Conservation (phyloP, 2,329 filamentous ascomycete genomes). For the Cladorrhinum sp. region DNA sequence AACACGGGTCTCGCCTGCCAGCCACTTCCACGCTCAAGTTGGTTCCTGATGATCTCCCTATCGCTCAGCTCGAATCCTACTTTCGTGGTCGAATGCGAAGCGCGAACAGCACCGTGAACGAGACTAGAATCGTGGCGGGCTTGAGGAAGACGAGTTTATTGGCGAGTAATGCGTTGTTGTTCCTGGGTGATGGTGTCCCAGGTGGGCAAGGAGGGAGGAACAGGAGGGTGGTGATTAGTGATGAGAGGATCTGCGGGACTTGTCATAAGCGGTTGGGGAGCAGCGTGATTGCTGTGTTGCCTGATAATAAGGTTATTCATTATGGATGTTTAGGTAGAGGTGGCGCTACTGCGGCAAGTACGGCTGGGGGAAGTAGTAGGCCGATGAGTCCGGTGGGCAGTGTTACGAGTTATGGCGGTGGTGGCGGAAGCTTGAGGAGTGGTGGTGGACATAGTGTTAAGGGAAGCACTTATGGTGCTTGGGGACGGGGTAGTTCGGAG, state of each 20-base stretch:
- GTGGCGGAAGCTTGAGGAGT: neutral
- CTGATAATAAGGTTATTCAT: constrained; percentile 78
- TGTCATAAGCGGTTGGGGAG: constrained; percentile 92
- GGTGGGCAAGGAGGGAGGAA: constrained; percentile 53
- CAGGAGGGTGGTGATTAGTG: constrained; percentile 72
- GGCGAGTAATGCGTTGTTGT: constrained; percentile 68
- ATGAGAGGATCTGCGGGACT: constrained; percentile 86
- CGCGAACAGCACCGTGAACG: constrained; percentile 77
- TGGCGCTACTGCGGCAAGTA: constrained; percentile 28
- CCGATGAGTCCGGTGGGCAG: constrained; percentile 8
- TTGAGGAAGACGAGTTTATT: constrained; percentile 77
- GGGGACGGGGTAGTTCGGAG: constrained; percentile 2
- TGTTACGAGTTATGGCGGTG: neutral
- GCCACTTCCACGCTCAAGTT: constrained; percentile 81
- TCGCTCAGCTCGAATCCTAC: constrained; percentile 80
- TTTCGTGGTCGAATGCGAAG: constrained; percentile 87
- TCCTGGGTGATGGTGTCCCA: constrained; percentile 66
- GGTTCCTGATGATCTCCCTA: constrained; percentile 76
- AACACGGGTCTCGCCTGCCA: constrained; percentile 87
- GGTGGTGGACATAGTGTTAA: neutral
- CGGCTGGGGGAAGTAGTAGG: neutral
- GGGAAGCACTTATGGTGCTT: neutral
- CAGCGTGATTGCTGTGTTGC: constrained; percentile 85
- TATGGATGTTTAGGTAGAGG: constrained; percentile 68
- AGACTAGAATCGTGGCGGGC: constrained; percentile 72